Evolutionary conservation across 2,329 filamentous ascomycete genomes (phyloP), one percentile per base, ranked within the genome.

Genomic region (Sarocladium strictum): DNA sequence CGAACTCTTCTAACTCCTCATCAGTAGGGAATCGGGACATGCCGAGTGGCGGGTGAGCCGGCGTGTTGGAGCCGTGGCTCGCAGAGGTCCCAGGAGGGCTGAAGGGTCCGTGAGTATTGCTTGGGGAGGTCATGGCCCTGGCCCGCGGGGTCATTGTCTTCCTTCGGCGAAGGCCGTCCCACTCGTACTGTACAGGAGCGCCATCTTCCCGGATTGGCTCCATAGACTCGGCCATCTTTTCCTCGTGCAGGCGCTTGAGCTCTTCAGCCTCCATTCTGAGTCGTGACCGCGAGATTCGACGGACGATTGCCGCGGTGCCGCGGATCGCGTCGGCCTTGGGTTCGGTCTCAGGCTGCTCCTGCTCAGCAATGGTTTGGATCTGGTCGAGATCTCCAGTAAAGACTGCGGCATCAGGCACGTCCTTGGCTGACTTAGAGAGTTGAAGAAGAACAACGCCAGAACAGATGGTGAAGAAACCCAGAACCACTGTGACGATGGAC

Each of bases 361-460:
- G 90, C 64, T 97, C 90, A 47, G 90, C 93, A 58, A 97, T 94
- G 27, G 93, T 96, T 29, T 94, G 89, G 54, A 97, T 89, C 76
- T 99, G 93, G 64, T 97, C 89, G 53, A 99, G 79, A 65, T 97
- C 91, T 43, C 93, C 94, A 54, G 85, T 85, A 76, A 99, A 96
- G 37, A 99, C 85, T 29, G 92, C 91, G 0, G 90, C 79, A 67
- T 97, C 94, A 6, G 94, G 94, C 0, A 99, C 93, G 65, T 99
- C 93, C 67, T 97, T 99, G 62, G 94, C 90, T 0, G 93, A 97
- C 68, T 97, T 97, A 53, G 94, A 97, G n/a, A 99, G 81, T 67
- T 99, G 94, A 10, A 99, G 75, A 7, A 99, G 73, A 1, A 97
- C 86, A 5, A 97, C 94, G 1, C 94, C 94, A 0, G 91, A 81